phyloP scores from a whole-genome alignment of 2,329 filamentous ascomycete genomes.

The Fusarium floridanum region DNA sequence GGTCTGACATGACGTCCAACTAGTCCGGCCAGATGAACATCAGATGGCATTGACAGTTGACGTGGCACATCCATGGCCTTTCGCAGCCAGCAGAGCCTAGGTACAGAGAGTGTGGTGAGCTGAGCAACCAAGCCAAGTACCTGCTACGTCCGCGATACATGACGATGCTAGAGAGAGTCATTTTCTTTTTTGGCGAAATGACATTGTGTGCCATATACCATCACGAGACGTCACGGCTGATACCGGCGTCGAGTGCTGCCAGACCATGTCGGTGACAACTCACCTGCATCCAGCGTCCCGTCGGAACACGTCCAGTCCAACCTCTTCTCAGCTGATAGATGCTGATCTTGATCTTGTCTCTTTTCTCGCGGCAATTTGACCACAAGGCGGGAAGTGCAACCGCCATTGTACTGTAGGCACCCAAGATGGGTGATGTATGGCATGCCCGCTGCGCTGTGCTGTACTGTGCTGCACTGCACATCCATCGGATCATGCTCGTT shows the following conservation, averaged over 20 bases:
- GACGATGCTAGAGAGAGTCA: background rate
- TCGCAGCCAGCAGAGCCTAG: background rate
- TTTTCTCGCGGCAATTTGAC: slow-evolving; percentile 18
- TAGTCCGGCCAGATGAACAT: slow-evolving; percentile 12
- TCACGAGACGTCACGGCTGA: slow-evolving; percentile 32
- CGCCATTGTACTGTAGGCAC: background rate
- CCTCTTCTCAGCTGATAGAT: slow-evolving; percentile 33
- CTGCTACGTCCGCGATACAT: slow-evolving; percentile 20
- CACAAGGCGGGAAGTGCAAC: slow-evolving; percentile 6
- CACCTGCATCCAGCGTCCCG: slow-evolving; percentile 29
- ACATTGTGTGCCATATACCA: slow-evolving; percentile 28
- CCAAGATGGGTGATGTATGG: slow-evolving; percentile 1
- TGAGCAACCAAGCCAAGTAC: slow-evolving; percentile 22
- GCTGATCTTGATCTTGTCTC: slow-evolving; percentile 18
- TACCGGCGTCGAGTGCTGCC: slow-evolving; percentile 13
- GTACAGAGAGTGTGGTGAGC: slow-evolving; percentile 2
- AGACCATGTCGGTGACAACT: slow-evolving; percentile 37
- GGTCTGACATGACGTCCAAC: slow-evolving; percentile 26
- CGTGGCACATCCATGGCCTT: slow-evolving; percentile 39
- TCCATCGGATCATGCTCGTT: slow-evolving; percentile 5
- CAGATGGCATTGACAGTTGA: slow-evolving; percentile 36
- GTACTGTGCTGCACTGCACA: background rate
- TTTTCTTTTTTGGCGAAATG: background rate
- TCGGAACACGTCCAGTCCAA: slow-evolving; percentile 2
- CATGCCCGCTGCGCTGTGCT: background rate